Evolutionary conservation across 768 basidiomycete genomes (phyloP), one percentile per base, ranked within the genome.

Genomic region (Boletus insuetus): DNA sequence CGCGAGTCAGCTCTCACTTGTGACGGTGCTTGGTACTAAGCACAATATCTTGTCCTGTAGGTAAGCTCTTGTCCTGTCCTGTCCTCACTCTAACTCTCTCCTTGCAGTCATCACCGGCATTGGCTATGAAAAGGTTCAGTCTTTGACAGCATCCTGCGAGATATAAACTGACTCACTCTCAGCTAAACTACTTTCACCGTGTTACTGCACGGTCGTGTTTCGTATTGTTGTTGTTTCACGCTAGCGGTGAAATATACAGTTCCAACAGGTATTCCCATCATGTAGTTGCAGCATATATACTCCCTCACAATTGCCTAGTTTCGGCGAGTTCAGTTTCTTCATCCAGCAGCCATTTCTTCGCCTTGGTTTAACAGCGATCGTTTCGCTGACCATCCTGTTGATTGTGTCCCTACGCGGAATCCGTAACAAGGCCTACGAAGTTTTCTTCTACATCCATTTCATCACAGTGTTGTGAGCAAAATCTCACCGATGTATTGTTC

Each of bases 401-500:
- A 40, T 83, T 16, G 53, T 81, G n/a, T 79, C 82, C 6, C 52
- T 85, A 11, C 77, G 80, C 12, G 77, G 75, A 2, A 59, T 85
- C 20, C 77, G 84, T 10, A 64, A 71, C 3, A 69, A 63, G 6
- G 65, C 60, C 2, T 86, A 84, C 51, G 83, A 86, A 60, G 4
- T 78, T 5, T 87, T 86, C 71, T 69, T 82, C 35, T 63, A 77
- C 29, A 39, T 68, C 0, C 85, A 86, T 62, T 75, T 80, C 49
- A 9, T 77, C 4, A 58, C 76, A 22, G 73, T 77, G 11, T 47
- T 74, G 78, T 80, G 55, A 64, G 78, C 54, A 16, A 17, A n/a
- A 16, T 37, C 20, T 9, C 3, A 4, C 2, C 12, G 0, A 29
- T 0, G 2, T 0, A 4, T 26, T 19, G 51, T 1, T 29, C 26